Conservation (phyloP, 2,329 filamentous ascomycete species). For the Conoideocrella luteorostrata region DNA sequence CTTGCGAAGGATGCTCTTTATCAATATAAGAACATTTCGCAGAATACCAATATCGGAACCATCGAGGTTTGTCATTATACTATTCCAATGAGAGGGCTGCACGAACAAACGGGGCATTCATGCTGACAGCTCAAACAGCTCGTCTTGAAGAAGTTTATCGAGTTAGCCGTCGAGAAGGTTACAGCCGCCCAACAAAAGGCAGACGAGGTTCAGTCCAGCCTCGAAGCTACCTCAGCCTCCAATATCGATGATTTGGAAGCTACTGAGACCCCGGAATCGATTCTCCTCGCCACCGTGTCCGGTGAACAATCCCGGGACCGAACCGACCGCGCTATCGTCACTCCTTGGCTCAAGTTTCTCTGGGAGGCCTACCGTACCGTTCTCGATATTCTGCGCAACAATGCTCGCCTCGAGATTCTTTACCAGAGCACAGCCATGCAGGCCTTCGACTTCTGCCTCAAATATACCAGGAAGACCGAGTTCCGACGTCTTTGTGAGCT, state of each 20-base stretch:
- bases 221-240: conserved; percentile 64
- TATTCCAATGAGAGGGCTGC: too few relatives aligned
- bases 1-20: conserved; percentile 97
- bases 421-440: conserved; percentile 98
- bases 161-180: conserved; percentile 93
- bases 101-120: too few relatives aligned
- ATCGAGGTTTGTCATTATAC: conserved; percentile 75
- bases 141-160: conserved; percentile 96
- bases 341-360: conserved; percentile 97
- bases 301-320: conserved; percentile 96
- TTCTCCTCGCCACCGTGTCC: conserved; percentile 93
- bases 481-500: conserved; percentile 98
- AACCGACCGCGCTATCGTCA: conserved; percentile 96
- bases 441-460: conserved; percentile 97
- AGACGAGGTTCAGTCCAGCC: conserved; percentile 83
- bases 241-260: conserved; percentile 95
- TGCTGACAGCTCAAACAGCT: conserved; percentile 42
- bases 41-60: conserved; percentile 96
- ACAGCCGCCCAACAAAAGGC: conserved; percentile 93
- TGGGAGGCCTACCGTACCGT: conserved; percentile 99
- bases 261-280: conserved; percentile 95
- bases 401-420: conserved; percentile 92
- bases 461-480: conserved; percentile 98
- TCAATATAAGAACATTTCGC: conserved; percentile 99
- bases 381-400: conserved; percentile 97